Evolutionary conservation across 2,329 filamentous ascomycete genomes (phyloP).

Genomic region (Penicillium occitanis): DNA sequence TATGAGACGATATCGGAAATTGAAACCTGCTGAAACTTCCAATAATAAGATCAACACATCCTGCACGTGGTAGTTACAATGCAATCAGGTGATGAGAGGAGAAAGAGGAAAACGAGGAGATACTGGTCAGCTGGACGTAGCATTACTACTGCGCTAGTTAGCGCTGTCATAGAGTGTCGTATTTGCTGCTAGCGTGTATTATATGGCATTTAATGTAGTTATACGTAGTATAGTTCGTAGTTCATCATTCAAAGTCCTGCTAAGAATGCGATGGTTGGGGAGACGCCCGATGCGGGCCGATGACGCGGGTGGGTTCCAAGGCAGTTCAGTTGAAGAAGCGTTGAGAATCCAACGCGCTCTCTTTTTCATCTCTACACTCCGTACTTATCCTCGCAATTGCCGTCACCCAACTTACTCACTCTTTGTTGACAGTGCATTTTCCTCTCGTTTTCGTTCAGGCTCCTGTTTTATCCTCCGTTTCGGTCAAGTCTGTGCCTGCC

Average conservation of each 20-base stretch:
- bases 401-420: not conserved
- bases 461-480: not conserved
- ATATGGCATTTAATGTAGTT: not conserved
- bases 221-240: not conserved
- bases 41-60: not conserved
- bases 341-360: constrained; percentile 20
- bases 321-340: constrained; percentile 15
- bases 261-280: constrained; percentile 12
- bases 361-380: not conserved
- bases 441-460: constrained; percentile 1
- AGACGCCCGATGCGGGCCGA: constrained; percentile 17
- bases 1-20: not conserved
- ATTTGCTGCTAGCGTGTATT: not conserved
- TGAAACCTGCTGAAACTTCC: not conserved
- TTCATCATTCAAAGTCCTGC: not conserved
- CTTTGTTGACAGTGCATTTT: not conserved
- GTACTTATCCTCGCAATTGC: not conserved
- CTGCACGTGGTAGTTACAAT: not conserved
- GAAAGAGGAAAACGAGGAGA: constrained; percentile 3
- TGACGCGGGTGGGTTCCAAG: constrained; percentile 16
- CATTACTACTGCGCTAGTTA: not conserved
- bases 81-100: constrained; percentile 2
- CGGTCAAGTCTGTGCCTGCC: not conserved
- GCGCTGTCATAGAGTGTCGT: not conserved
- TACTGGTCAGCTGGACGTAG: constrained; percentile 7